phyloP scores from a whole-genome alignment of 495 filamentous ascomycete species.

The Daldinia decipiens region DNA sequence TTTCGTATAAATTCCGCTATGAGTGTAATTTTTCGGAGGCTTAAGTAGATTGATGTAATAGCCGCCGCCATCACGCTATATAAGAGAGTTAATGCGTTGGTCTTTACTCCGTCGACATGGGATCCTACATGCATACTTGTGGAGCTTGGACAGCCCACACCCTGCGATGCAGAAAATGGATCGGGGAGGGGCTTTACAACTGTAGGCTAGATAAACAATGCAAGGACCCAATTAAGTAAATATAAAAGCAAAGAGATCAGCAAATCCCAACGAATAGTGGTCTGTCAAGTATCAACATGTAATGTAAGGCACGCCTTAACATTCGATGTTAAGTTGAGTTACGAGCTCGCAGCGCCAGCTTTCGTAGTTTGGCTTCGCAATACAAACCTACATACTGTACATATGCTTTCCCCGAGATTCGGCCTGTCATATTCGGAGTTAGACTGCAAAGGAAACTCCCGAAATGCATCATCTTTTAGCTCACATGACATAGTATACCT shows the following conservation, averaged over 20 bases:
- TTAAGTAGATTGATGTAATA: not conserved
- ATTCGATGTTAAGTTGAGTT: not conserved
- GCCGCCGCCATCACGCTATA: not conserved
- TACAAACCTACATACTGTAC: not conserved
- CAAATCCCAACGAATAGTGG: not conserved
- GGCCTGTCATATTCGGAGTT: not conserved
- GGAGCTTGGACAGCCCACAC: not conserved
- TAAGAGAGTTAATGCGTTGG: not conserved
- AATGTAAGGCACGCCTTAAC: not conserved
- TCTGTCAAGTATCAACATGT: not conserved
- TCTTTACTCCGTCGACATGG: not conserved
- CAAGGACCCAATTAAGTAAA: not conserved
- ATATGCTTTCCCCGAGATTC: not conserved
- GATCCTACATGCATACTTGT: not conserved
- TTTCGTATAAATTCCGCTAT: not conserved
- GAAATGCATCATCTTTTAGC: constrained; percentile 11
- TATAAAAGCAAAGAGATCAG: not conserved
- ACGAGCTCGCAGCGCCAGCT: not conserved
- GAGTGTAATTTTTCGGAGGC: not conserved
- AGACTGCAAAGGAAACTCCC: constrained; percentile 4
- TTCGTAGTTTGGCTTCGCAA: not conserved
- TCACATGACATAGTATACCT: not conserved
- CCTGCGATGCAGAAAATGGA: not conserved
- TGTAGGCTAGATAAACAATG: constrained; percentile 1
- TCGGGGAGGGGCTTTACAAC: constrained; percentile 1